Evolutionary conservation across 2,329 filamentous ascomycete species (phyloP).

Genomic region (Fusarium globosum): DNA sequence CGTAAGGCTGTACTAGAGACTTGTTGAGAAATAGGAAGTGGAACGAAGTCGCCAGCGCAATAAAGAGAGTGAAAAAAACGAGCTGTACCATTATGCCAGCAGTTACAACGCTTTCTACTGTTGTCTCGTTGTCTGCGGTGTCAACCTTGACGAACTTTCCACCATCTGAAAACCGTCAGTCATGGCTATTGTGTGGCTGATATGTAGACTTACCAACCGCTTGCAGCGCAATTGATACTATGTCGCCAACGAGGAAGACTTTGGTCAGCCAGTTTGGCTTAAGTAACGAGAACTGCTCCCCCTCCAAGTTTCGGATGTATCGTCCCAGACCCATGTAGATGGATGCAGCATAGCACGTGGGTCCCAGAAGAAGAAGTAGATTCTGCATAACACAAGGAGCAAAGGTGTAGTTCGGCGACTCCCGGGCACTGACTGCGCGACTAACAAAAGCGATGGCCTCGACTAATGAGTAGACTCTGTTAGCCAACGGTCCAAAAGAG

Average conservation of each 20-base stretch:
- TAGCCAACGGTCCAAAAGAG: no score
- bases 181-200: no score
- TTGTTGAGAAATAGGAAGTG: not conserved
- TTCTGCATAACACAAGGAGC: not conserved
- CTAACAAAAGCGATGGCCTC: no score
- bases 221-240: not conserved
- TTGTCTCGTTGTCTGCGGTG: not conserved
- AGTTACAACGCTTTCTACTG: not conserved
- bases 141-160: not conserved
- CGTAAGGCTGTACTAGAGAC: no score
- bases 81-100: not conserved
- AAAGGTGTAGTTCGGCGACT: not conserved
- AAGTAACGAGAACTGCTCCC: not conserved
- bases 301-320: not conserved
- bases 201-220: not conserved
- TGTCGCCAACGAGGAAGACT: not conserved
- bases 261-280: not conserved
- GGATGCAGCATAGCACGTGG: not conserved
- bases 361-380: not conserved
- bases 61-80: slow-evolving; percentile 1
- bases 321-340: slow-evolving; percentile 10
- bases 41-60: not conserved
- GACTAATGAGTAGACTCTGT: no score
- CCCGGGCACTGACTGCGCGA: no score
- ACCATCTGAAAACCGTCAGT: not conserved